phyloP scores from a whole-genome alignment of 768 basidiomycete species.

The Pulveroboletus sp. region DNA sequence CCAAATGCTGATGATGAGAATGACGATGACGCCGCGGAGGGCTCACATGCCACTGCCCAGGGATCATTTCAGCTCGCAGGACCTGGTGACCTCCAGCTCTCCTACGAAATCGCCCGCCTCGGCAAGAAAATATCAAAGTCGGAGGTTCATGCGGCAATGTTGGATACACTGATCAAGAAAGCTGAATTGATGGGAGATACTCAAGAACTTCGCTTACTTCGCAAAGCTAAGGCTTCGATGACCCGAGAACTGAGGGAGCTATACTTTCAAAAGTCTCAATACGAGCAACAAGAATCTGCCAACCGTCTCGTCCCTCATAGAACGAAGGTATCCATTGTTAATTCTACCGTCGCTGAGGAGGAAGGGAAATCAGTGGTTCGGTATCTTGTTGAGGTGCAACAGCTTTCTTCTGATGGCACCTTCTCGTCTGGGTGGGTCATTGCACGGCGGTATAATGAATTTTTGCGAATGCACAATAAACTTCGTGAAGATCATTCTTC shows the following conservation, averaged over 20 bases:
- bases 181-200: slow-evolving; percentile 92
- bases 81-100: slow-evolving; percentile 87
- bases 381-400: slow-evolving; percentile 91
- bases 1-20: slow-evolving; percentile 43
- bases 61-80: slow-evolving; percentile 73
- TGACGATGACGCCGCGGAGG: slow-evolving; percentile 33
- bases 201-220: slow-evolving; percentile 80
- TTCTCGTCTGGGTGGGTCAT: slow-evolving; percentile 91
- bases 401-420: slow-evolving; percentile 73
- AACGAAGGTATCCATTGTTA: slow-evolving; percentile 83
- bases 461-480: slow-evolving; percentile 83
- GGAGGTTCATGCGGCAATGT: slow-evolving; percentile 76
- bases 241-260: slow-evolving; percentile 80
- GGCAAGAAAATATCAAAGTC: slow-evolving; percentile 72
- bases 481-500: slow-evolving; percentile 71
- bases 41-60: slow-evolving; percentile 33
- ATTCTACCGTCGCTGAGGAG: slow-evolving; percentile 78
- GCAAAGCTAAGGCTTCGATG: slow-evolving; percentile 79
- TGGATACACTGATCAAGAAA: slow-evolving; percentile 88
- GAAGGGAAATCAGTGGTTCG: slow-evolving; percentile 88
- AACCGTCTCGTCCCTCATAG: slow-evolving; percentile 82
- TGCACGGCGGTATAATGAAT: slow-evolving; percentile 92
- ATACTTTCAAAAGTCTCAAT: slow-evolving; percentile 88
- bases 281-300: slow-evolving; percentile 91
- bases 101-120: slow-evolving; percentile 81